Evolutionary conservation across 768 basidiomycete genomes (phyloP).

Genomic region (Solioccasus polychromus): DNA sequence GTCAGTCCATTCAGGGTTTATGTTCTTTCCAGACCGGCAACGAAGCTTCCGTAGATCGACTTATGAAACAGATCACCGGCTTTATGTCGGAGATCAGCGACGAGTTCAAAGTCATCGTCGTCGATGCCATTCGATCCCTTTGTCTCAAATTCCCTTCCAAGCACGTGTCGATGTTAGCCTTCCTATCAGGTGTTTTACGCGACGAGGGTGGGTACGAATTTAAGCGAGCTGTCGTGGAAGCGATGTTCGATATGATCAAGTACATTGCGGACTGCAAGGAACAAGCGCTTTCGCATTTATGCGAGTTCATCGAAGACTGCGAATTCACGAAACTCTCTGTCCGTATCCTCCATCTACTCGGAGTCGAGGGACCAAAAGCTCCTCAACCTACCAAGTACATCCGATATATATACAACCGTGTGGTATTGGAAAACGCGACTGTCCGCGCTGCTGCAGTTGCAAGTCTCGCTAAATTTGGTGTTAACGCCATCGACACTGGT

Average conservation of each 20-base stretch:
- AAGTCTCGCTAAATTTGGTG: conserved; percentile 94
- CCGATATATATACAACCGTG: conserved; percentile 99
- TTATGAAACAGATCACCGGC: conserved; percentile 98
- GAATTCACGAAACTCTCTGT: conserved; percentile 99
- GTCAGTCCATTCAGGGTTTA: neutral
- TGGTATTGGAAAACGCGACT: conserved; percentile 96
- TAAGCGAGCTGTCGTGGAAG: conserved; percentile 98
- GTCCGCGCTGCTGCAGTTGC: conserved; percentile 96
- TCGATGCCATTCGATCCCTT: conserved; percentile 95
- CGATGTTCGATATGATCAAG: conserved; percentile 99
- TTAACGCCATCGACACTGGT: conserved; percentile 74
- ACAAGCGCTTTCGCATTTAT: conserved; percentile 94
- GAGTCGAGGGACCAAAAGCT: conserved; percentile 93
- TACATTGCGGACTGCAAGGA: conserved; percentile 95
- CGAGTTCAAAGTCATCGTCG: conserved; percentile 99
- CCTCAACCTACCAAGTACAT: conserved; percentile 98
- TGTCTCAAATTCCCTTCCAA: conserved; percentile 99
- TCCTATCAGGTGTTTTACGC: conserved; percentile 93
- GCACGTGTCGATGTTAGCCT: conserved; percentile 94
- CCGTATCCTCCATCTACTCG: conserved; percentile 91
- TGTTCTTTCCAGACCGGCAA: conserved; percentile 81
- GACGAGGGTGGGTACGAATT: conserved; percentile 99
- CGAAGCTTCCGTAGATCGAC: conserved; percentile 96
- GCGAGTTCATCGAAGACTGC: conserved; percentile 99
- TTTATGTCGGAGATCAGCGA: conserved; percentile 99